phyloP scores from a whole-genome alignment of 331 rosid species.

The Malus hybrid region DNA sequence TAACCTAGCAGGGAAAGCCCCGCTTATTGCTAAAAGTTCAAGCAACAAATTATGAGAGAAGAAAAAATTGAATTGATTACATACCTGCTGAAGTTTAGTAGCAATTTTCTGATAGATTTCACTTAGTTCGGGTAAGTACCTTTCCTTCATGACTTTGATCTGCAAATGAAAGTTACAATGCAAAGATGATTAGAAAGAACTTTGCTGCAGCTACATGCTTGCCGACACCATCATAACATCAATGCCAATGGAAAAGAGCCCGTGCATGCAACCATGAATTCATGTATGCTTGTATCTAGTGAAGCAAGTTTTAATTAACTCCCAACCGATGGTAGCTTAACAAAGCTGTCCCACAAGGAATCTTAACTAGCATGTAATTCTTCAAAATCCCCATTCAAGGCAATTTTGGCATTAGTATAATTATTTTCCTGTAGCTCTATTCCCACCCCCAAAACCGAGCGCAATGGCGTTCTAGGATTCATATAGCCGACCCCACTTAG shows the following conservation, averaged over 20 bases:
- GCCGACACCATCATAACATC: background rate
- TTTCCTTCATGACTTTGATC: constrained; percentile 69
- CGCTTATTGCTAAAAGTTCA: background rate
- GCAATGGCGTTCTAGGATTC: too few relatives aligned
- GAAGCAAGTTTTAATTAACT: background rate
- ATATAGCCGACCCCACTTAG: too few relatives aligned
- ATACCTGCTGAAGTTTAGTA: constrained; percentile 24
- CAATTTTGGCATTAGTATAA: too few relatives aligned
- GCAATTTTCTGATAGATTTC: constrained; percentile 59
- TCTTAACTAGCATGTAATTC: too few relatives aligned
- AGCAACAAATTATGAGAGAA: too few relatives aligned
- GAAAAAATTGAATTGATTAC: too few relatives aligned
- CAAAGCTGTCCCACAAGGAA: background rate
- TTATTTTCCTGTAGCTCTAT: background rate
- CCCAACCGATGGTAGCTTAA: background rate
- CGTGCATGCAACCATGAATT: background rate
- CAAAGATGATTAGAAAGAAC: constrained; percentile 5
- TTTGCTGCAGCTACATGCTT: background rate
- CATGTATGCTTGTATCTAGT: background rate
- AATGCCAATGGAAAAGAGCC: background rate
- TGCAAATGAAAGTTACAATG: constrained; percentile 24
- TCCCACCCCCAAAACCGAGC: background rate
- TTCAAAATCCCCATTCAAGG: too few relatives aligned
- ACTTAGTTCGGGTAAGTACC: constrained; percentile 46
- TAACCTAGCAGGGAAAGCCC: background rate